Evolutionary conservation across 2,329 filamentous ascomycete genomes (phyloP), one percentile per base, ranked within the genome.

Genomic region (Talaromyces sp.): DNA sequence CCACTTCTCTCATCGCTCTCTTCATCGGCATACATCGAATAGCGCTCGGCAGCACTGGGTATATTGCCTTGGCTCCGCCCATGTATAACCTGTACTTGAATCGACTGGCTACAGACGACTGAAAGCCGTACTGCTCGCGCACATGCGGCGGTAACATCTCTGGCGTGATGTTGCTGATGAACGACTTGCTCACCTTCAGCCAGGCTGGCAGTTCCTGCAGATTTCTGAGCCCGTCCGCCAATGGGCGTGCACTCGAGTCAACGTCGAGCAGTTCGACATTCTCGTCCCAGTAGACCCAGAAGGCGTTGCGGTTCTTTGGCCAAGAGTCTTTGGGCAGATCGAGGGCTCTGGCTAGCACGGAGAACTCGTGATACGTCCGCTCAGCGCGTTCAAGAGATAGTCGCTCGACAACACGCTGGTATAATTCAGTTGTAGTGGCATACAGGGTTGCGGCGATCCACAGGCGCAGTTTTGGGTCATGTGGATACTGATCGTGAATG

Each of bases 231-330:
- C 70, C 69, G 57, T 69, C 63, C 0, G 69, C 72, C 26, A 74
- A 69, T 9, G 63, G 61, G 14, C 70, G 69, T 11, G 70, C 70
- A 35, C 71, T 66, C 0, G 62, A 61, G 0, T 70, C 70, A 5
- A 74, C 71, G 4, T 62, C 64, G 55, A 74, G 53, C 29, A 64
- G 61, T 17, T 65, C 61, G 21, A 74, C 62, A 60, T 70, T 69
- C 9, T 68, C 65, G 31, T 74, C 72, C 72, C 72, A 74, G 61
- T 71, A 74, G n/a, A 59, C 64, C 72, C 72, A 74, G 54, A 74
- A 74, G 0, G 64, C 68, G 46, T 66, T 63, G 7, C 72, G 70
- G 7, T 68, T 65, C 6, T 66, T 59, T 2, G 72, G 72, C 72
- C 72, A 74, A 6, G 63, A 63, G 1, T 67, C 69, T 0, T 64